phyloP scores from a whole-genome alignment of 345 rosid species.

The Turnera subulata region DNA sequence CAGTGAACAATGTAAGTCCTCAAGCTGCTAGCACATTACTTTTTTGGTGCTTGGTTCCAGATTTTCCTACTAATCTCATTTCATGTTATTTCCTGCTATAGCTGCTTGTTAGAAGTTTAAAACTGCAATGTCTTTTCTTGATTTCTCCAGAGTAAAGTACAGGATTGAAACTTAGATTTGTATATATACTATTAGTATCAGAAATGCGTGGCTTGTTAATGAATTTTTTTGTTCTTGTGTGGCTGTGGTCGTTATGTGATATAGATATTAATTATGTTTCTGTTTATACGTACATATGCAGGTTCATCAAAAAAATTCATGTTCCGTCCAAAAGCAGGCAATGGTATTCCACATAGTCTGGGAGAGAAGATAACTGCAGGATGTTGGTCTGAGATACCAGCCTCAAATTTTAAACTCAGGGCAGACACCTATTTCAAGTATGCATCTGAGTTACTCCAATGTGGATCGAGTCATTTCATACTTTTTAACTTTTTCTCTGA shows the following conservation, averaged over 20 bases:
- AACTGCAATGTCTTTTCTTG: background rate
- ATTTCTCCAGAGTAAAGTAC: background rate
- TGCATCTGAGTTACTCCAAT: constrained; percentile 9
- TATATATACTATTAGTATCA: background rate
- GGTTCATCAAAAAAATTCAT: constrained; percentile 55
- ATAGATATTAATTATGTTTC: background rate
- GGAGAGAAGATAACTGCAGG: constrained; percentile 45
- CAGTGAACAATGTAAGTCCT: constrained; percentile 43
- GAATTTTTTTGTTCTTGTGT: background rate
- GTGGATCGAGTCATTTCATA: background rate
- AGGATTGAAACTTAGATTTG: background rate
- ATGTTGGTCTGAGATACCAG: constrained; percentile 64
- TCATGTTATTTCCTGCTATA: background rate
- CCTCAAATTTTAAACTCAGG: constrained; percentile 67
- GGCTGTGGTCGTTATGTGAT: background rate
- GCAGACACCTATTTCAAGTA: constrained; percentile 68
- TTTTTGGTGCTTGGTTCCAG: background rate
- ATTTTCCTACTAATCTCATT: background rate
- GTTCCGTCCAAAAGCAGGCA: constrained; percentile 61
- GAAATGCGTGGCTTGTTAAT: background rate
- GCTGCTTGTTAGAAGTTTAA: background rate
- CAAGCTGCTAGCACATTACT: background rate
- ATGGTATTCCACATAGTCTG: constrained; percentile 35
- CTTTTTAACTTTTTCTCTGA: constrained; percentile 5
- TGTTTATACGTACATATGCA: constrained; percentile 22